Base-by-base conservation (phyloP, 768 basidiomycete species). In the Boletus rubroflammeus region DNA sequence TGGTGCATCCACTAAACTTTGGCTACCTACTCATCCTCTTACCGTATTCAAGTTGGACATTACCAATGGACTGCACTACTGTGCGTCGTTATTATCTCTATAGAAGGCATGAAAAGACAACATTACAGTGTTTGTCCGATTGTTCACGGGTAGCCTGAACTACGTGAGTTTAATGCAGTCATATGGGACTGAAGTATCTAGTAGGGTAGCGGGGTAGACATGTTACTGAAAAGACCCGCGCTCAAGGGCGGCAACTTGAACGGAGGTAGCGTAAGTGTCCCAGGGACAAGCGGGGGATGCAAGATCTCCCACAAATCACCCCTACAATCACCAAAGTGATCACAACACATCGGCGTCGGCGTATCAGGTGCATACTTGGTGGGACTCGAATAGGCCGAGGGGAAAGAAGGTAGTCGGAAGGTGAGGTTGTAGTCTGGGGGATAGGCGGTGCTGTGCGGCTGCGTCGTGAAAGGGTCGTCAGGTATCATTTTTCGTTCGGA, bases 301-400 rank as follows among this genome's bases (percentile, higher is more conserved):
- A 63, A 34, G 8, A 62, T 43, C 19, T 68, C 67, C 67, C 62
- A 68, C 39, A 62, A 15, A 29, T 66, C 67, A 0, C 59, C 61
- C 5, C 39, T 48, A 31, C 64, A 68, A 14, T 64, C 62, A 14
- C 64, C 67, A 40, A 54, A 25, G 49, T 67, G 64, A 47, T 56
- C 43, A 3, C 64, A 68, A 23, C 40, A 53, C 59, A 59, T 68
- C 4, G 66, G 66, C 8, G 67, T 66, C 13, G 66, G 66, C 28
- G 66, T 68, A 32, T 67, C 66, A 0, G 64, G 67, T 4, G 32
- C 39, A 17, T 50, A 54, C n/a, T 41, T 15, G 31, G 8, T 1
- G 6, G 51, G 32, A 7, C 29, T 34, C 36, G 41, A 21, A 39
- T 17, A 40, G 2, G 35, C 2, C 5, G 47, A 6, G 5, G 63